A percentile compares a stretch with the other conserved stretches of the same genome.
Conservation (phyloP, 2,329 filamentous ascomycete species). For the Chrysoporthe puriensis region DNA sequence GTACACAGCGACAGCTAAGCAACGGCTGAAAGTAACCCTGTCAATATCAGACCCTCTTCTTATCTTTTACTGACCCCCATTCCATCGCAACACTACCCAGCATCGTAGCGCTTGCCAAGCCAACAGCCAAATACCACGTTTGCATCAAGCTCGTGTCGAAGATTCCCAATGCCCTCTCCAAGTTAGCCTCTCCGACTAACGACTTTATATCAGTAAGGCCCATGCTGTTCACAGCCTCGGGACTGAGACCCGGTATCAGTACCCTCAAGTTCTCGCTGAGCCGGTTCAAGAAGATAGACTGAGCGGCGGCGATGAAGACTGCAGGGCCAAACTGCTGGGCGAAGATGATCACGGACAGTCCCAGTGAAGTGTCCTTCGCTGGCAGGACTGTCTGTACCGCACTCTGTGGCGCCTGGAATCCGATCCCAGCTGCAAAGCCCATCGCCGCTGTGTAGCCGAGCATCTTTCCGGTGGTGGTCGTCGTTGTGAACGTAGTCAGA, state of each 20-base stretch:
- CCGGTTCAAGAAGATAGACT: conserved; percentile 42
- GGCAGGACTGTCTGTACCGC: conserved; percentile 28
- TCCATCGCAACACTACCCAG: conserved; percentile 24
- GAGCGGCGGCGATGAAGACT: conserved; percentile 44
- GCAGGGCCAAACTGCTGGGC: conserved; percentile 47
- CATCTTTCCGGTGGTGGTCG: not conserved
- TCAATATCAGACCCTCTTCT: conserved; percentile 17
- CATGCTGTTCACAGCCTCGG: conserved; percentile 12
- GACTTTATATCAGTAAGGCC: conserved; percentile 18
- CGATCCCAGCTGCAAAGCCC: conserved; percentile 20
- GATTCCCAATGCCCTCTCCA: conserved; percentile 14
- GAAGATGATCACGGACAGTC: conserved; percentile 30
- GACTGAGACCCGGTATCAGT: conserved; percentile 15
- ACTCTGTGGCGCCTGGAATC: conserved; percentile 23
- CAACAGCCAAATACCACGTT: conserved; percentile 28
- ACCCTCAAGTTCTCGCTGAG: conserved; percentile 30
- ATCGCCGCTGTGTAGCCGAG: conserved; percentile 25
- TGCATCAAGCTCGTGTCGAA: conserved; percentile 27
- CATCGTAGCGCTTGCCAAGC: conserved; percentile 19
- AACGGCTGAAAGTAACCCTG: too few relatives aligned
- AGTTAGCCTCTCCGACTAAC: conserved; percentile 17
- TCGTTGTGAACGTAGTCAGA: conserved; percentile 21
- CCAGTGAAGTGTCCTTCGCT: conserved; percentile 3
- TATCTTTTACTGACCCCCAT: conserved; percentile 26
- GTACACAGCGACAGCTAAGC: too few relatives aligned